Evolutionary conservation across 2,329 filamentous ascomycete genomes (phyloP).

Genomic region (Lachnellula arida): DNA sequence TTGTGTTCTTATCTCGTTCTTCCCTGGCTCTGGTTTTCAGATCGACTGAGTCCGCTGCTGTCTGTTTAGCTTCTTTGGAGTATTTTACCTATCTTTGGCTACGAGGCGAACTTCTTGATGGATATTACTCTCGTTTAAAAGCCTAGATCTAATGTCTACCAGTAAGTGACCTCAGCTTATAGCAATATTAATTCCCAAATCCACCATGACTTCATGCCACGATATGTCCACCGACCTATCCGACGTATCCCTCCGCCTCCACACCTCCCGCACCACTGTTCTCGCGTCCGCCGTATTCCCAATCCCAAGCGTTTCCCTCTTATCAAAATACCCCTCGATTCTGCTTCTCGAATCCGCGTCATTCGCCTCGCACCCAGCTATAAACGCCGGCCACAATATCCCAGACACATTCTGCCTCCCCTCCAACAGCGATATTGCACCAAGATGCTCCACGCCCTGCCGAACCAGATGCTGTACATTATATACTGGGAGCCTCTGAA

Average conservation of each 20-base stretch:
- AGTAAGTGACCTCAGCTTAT: background rate
- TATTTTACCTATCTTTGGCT: too few relatives aligned
- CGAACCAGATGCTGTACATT: background rate
- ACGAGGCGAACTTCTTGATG: too few relatives aligned
- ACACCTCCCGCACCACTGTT: constrained; percentile 4
- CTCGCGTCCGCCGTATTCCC: constrained; percentile 2
- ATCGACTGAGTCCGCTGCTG: too few relatives aligned
- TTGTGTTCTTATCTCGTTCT: too few relatives aligned
- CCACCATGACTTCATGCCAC: constrained; percentile 2
- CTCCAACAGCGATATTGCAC: background rate
- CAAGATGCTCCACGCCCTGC: background rate
- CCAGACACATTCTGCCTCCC: constrained; percentile 12
- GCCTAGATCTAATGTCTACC: too few relatives aligned
- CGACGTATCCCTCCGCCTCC: constrained; percentile 3
- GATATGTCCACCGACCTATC: background rate
- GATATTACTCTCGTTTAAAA: too few relatives aligned
- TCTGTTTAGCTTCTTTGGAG: too few relatives aligned
- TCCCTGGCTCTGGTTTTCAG: too few relatives aligned
- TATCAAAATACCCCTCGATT: background rate
- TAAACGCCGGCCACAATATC: constrained; percentile 9
- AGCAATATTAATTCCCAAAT: background rate
- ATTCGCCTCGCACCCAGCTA: constrained; percentile 1
- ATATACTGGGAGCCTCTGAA: background rate
- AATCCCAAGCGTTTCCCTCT: constrained; percentile 1
- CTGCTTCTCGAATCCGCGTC: background rate